Base-by-base conservation (phyloP, 768 basidiomycete species). In the Hericium rajendrae region DNA sequence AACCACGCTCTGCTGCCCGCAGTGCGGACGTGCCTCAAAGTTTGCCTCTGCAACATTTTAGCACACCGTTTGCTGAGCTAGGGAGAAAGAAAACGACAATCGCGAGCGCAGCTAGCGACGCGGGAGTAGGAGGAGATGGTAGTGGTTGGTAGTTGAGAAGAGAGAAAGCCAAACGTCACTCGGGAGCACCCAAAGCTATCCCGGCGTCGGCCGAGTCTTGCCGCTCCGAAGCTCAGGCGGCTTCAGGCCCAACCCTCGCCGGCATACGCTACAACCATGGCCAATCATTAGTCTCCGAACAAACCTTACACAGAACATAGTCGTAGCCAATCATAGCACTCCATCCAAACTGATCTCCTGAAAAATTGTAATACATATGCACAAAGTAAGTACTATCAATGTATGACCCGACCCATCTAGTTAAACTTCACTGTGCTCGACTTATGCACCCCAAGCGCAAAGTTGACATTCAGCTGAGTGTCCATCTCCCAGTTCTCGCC, bases 11-110 rank as follows among this genome's bases (percentile, higher is more conserved):
- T 64, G 56, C 57, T 62, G 48, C 71, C 57, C 41, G 60, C 61
- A 38, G 60, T 56, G 20, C 72, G 73, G 55, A 75, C 66, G 28
- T 72, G 70, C 54, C 70, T 67, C 4, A 76, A 52, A 53, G 67
- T 64, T 55, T 71, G 74, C 60, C 74, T 71, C 43, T 68, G 67
- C 60, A 77, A 58, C 74, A 75, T 75, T 22, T 51, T 56, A 32
- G 57, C 12, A 49, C 48, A 11, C n/a, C 55, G 55, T 22, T 15
- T 18, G 41, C 41, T n/a, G 11, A n/a, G 43, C n/a, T n/a, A 46
- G 43, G 18, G 43, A 46, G 6, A 46, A 20, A n/a, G 20, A 46
- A 46, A 46, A 18, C 43, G 32, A 32, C 32, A 32, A 20, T 46
- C 20, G 43, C 43, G 43, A 9, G n/a, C 43, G n/a, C 18, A 16